Base-by-base conservation (phyloP, 2,329 filamentous ascomycete species). In the Colletotrichum sp. region DNA sequence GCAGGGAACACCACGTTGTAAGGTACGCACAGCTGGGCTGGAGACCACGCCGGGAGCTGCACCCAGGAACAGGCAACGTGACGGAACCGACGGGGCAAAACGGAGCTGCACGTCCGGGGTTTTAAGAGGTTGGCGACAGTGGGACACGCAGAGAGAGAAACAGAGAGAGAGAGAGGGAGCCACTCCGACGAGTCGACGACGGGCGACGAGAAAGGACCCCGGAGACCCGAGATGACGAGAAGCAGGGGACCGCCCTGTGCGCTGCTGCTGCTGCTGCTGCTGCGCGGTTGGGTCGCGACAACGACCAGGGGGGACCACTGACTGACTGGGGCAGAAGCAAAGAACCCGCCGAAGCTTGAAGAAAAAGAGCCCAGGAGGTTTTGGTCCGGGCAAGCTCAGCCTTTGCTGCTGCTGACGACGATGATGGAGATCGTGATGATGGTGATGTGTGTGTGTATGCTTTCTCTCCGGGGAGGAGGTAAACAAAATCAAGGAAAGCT, bases 31-130 rank as follows among this genome's bases (percentile, higher is more conserved):
- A 24, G 59, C 65, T 44, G n/a, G 60, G 24, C 55, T 62, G 65
- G 30, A 60, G 36, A 69, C 62, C 34, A 39, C n/a, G 15, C 62
- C n/a, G 34, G 21, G 62, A 74, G 44, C 49, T 49, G 60, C 67
- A 70, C 52, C 73, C 72, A 55, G 69, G 67, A 60, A 62, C 18
- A 26, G 18, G 36, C 60, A 64, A 68, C 26, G 55, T 64, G 69
- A 73, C 69, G 69, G 73, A 76, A 72, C 62, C 70, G 69, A 69
- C 64, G 55, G 57, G 63, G 44, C 64, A 72, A 64, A 28, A 69
- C 69, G 69, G 69, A 76, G 69, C 69, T 68, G 39, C 57, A 69
- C 32, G 73, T 75, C 73, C 73, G 63, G 73, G 39, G 63, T 30
- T 52, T 62, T 15, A 57, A 36, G 34, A 15, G 52, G 52, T 26